A percentile compares a stretch with the other conserved stretches of the same genome.
phyloP scores from a whole-genome alignment of 2,329 filamentous ascomycete species.

The Rhynchosporium graminicola region DNA sequence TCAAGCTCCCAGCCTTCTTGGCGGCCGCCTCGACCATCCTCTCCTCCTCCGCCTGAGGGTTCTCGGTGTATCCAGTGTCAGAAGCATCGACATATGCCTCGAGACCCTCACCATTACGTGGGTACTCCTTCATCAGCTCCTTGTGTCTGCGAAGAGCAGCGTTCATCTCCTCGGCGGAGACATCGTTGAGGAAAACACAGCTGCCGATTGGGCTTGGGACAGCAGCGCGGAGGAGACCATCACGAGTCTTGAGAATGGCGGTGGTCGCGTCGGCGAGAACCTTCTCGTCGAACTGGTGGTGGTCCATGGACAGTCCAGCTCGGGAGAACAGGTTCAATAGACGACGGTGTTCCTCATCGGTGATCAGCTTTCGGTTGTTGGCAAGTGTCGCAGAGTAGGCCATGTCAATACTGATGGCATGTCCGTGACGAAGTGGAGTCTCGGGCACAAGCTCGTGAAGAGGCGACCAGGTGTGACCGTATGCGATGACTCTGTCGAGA shows the following conservation, averaged over 20 bases:
- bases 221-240: slow-evolving; percentile 66
- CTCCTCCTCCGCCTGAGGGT: slow-evolving; percentile 35
- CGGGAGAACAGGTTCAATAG: slow-evolving; percentile 69
- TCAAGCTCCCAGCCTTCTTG: slow-evolving; percentile 32
- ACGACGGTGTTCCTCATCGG: slow-evolving; percentile 59
- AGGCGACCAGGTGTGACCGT: slow-evolving; percentile 75
- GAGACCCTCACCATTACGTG: slow-evolving; percentile 63
- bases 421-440: slow-evolving; percentile 69
- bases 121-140: slow-evolving; percentile 60
- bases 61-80: slow-evolving; percentile 60
- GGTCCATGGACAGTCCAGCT: slow-evolving; percentile 71
- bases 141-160: slow-evolving; percentile 64
- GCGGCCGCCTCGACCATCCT: slow-evolving; percentile 30
- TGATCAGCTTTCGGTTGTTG: slow-evolving; percentile 61
- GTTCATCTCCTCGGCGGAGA: slow-evolving; percentile 62
- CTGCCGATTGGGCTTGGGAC: slow-evolving; percentile 67
- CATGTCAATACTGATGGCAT: slow-evolving; percentile 77
- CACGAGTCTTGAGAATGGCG: slow-evolving; percentile 71
- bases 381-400: slow-evolving; percentile 72
- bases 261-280: slow-evolving; percentile 66
- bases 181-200: slow-evolving; percentile 70
- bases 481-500: slow-evolving; percentile 71
- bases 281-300: slow-evolving; percentile 65
- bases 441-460: slow-evolving; percentile 70
- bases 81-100: slow-evolving; percentile 70